phyloP scores from a whole-genome alignment of 768 basidiomycete genomes.

The Butyriboletus loyo region DNA sequence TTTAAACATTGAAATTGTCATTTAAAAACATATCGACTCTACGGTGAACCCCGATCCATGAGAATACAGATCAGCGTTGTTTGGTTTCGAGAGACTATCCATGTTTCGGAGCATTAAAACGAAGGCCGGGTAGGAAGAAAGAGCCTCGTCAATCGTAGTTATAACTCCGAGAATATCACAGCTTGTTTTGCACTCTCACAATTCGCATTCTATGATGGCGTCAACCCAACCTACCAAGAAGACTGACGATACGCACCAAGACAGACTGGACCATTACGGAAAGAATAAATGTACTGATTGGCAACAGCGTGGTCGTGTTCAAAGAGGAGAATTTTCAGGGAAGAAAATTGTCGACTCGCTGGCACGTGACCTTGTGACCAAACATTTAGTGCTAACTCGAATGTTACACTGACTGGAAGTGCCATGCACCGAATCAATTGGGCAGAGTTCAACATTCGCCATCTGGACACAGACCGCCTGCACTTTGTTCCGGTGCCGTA shows the following conservation, averaged over 20 bases:
- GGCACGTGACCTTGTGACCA: neutral
- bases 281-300: neutral
- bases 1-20: neutral
- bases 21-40: conserved; percentile 26
- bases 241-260: neutral
- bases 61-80: conserved; percentile 41
- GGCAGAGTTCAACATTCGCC: too few species aligned
- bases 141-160: conserved; percentile 76
- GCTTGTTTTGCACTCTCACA: too few species aligned
- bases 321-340: neutral
- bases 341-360: neutral
- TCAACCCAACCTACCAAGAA: too few species aligned
- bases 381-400: too few species aligned
- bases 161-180: conserved; percentile 59
- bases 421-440: too few species aligned
- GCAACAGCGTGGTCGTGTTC: neutral
- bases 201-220: neutral
- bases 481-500: neutral
- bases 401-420: too few species aligned
- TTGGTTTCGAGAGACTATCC: conserved; percentile 55
- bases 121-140: conserved; percentile 56
- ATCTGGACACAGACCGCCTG: neutral
- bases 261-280: neutral
- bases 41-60: conserved; percentile 30
- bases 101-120: conserved; percentile 87